Evolutionary conservation across 306 rosid species (phyloP), one percentile per base, ranked within the genome.

Genomic region (Fragaria ananassa): DNA sequence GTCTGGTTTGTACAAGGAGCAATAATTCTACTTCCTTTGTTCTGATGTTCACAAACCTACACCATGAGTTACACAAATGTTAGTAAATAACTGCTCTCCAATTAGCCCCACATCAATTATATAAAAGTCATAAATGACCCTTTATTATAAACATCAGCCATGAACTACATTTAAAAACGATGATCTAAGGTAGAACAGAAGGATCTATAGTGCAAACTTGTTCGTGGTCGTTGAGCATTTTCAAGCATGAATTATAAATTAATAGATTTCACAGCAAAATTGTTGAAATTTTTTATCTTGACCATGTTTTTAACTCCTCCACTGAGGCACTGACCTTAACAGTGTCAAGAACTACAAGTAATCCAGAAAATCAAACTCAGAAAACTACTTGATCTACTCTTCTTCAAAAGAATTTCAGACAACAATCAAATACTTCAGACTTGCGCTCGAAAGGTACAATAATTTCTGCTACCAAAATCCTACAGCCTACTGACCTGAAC

Each of bases 31-130:
- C 57, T 88, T 77, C 77, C 90, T 87, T 89, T 90, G 71, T 76
- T 81, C 76, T n/a, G 84, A 75, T 81, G 83, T 85, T 88, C 87
- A 88, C 82, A 85, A 69, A 83, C 97, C 97, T 95, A 83, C 73
- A 83, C 50, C 79, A 85, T 27, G 71, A 78, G 54, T 82, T 63
- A 42, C 70, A 80, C 79, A 70, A 31, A 3, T 71, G 11, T 81
- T 76, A 83, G 86, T 39, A n/a, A 49, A 68, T 77, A 76, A 19
- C 39, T 66, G 27, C 23, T 60, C 78, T 62, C 46, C 60, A 73
- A 78, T 47, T 51, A 76, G 75, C 77, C 58, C 67, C 54, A 57
- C 23, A 47, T 34, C 15, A 65, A 51, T 13, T 15, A 41, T 6
- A 73, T 8, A 14, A 41, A 57, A 57, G 12, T 41, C 23, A 0